Evolutionary conservation across 371 early-diverging fungal genomes (phyloP).

Genomic region (Smittium mucronatum): DNA sequence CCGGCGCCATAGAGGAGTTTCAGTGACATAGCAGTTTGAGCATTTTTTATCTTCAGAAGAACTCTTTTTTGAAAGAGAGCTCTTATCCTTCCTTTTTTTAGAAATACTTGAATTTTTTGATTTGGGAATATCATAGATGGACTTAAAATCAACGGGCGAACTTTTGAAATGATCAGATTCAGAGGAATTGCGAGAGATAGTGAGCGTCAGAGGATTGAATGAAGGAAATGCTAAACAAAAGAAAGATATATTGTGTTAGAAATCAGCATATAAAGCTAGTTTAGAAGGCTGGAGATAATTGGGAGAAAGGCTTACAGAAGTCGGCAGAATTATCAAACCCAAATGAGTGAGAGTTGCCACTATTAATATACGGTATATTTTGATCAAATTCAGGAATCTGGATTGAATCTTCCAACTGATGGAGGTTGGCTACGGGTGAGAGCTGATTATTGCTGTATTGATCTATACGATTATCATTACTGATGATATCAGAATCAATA

Average conservation of each 20-base stretch:
- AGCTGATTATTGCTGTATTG: background rate
- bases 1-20: constrained; percentile 93
- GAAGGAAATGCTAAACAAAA: background rate
- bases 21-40: constrained; percentile 74
- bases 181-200: background rate
- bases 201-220: background rate
- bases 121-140: background rate
- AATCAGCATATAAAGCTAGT: background rate
- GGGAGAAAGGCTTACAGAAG: background rate
- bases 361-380: background rate
- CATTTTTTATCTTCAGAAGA: constrained; percentile 41
- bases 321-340: background rate
- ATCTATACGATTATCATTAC: background rate
- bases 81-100: background rate
- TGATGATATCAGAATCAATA: background rate
- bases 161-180: background rate
- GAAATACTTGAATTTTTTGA: background rate
- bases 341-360: background rate
- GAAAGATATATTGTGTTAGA: background rate
- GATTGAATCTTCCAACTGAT: background rate
- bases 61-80: background rate
- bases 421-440: background rate
- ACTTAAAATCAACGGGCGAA: background rate
- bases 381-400: background rate
- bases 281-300: background rate